These are phyloP conservation scores for Sanghuangporus weigelae DNA, from an alignment of 1,284 basidiomycete genomes.

Conservation along the genomic window DNA sequence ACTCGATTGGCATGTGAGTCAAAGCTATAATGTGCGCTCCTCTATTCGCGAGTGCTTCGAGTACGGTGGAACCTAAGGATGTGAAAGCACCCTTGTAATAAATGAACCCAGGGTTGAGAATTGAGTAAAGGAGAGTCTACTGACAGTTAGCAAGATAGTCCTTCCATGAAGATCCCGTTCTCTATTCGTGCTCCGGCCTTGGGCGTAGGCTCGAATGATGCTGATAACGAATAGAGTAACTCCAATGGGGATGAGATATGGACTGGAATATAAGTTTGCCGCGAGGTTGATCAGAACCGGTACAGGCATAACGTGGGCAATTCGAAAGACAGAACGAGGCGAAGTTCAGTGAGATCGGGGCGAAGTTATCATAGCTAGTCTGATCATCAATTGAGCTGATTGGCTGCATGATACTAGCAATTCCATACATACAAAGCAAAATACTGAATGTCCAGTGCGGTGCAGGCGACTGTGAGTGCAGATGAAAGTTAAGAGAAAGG, in stretches of 20 bases:
- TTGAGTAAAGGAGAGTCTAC: slow-evolving; percentile 20
- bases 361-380: background rate
- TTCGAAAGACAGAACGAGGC: background rate
- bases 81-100: slow-evolving; percentile 61
- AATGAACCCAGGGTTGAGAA: slow-evolving; percentile 1
- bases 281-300: slow-evolving; percentile 4
- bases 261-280: slow-evolving; percentile 25
- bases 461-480: background rate
- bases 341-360: background rate
- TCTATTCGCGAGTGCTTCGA: slow-evolving; percentile 58
- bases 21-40: slow-evolving; percentile 75
- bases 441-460: background rate
- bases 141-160: slow-evolving; percentile 62
- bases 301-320: slow-evolving; percentile 13
- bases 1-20: slow-evolving; percentile 50
- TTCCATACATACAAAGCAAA: background rate
- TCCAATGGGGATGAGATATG: slow-evolving; percentile 46
- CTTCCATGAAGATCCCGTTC: slow-evolving; percentile 71
- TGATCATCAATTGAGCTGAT: background rate
- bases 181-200: slow-evolving; percentile 61
- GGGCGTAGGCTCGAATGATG: slow-evolving; percentile 51
- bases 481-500: background rate
- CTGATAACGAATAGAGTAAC: slow-evolving; percentile 39
- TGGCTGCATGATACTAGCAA: background rate
- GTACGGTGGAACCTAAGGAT: slow-evolving; percentile 59